Evolutionary conservation across 2,329 filamentous ascomycete species (phyloP).

Genomic region (Colletotrichum acutatum): DNA sequence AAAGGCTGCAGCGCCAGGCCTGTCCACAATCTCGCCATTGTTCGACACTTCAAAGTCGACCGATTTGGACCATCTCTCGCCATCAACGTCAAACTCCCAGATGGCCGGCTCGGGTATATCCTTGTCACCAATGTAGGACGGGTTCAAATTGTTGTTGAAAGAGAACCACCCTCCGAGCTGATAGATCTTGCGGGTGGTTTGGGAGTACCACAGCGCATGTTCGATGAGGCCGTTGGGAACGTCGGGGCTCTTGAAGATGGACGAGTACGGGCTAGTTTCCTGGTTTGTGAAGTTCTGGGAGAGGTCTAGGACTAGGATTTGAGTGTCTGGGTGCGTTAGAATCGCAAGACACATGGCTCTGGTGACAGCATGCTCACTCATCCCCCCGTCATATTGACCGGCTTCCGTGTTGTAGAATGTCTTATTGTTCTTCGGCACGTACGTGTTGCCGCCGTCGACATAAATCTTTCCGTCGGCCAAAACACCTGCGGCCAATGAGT

Average conservation of each 20-base stretch:
- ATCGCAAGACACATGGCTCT: no score
- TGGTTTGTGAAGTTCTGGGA: constrained; percentile 37
- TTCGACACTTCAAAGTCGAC: constrained; percentile 15
- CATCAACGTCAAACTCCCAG: constrained; percentile 24
- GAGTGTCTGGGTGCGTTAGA: constrained; percentile 16
- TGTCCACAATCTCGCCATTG: constrained; percentile 29
- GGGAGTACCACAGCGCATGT: constrained; percentile 37
- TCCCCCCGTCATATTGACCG: constrained; percentile 14
- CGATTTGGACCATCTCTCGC: constrained; percentile 15
- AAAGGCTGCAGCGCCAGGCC: constrained; percentile 34
- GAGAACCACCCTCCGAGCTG: constrained; percentile 39
- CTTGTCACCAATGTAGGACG: constrained; percentile 21
- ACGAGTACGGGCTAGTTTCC: constrained; percentile 29
- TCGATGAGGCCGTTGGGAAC: constrained; percentile 37
- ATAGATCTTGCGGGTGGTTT: constrained; percentile 34
- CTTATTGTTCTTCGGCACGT: constrained; percentile 28
- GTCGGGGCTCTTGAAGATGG: constrained; percentile 33
- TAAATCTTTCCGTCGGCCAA: constrained; percentile 38
- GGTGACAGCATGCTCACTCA: constrained; percentile 2
- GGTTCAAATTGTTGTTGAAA: constrained; percentile 34
- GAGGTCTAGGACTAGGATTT: constrained; percentile 38
- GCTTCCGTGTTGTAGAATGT: constrained; percentile 26
- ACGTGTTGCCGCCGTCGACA: constrained; percentile 38
- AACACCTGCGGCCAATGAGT: constrained; percentile 7
- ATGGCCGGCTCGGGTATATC: constrained; percentile 26